Evolutionary conservation across 148 eudicot species (phyloP).

Genomic region (Polygonum aviculare): DNA sequence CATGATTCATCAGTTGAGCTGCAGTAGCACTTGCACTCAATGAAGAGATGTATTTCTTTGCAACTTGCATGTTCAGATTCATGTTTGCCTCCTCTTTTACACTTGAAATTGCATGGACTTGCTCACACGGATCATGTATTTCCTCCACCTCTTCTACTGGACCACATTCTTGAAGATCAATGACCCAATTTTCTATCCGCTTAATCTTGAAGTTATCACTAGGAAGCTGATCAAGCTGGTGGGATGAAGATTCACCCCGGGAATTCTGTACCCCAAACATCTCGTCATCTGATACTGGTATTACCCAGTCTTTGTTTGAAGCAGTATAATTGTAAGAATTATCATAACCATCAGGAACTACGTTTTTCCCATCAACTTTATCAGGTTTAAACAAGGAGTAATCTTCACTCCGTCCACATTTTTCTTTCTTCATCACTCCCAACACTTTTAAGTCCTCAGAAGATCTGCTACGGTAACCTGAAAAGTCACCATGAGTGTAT

Average conservation of each 20-base stretch:
- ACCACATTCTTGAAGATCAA: conserved; percentile 54
- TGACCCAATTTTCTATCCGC: conserved; percentile 76
- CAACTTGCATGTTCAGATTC: conserved; percentile 64
- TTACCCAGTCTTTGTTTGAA: conserved; percentile 74
- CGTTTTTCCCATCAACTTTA: conserved; percentile 29
- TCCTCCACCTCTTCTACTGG: conserved; percentile 48
- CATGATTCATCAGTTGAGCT: conserved; percentile 82
- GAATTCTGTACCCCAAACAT: conserved; percentile 15
- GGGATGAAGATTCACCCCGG: conserved; percentile 30
- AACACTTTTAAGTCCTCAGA: conserved; percentile 38
- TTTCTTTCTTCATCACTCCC: conserved; percentile 24
- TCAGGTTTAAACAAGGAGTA: conserved; percentile 19
- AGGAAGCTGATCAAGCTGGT: conserved; percentile 29
- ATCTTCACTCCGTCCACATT: conserved; percentile 19
- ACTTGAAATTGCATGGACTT: conserved; percentile 16
- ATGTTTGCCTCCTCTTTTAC: conserved; percentile 31
- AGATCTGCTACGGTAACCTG: conserved; percentile 31
- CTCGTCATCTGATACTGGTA: conserved; percentile 43
- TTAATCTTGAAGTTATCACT: conserved; percentile 45
- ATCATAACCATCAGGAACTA: conserved; percentile 32
- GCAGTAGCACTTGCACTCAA: conserved; percentile 51
- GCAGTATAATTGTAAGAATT: conserved; percentile 37
- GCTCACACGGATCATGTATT: conserved; percentile 14
- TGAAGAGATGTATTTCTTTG: conserved; percentile 71
- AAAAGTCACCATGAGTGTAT: conserved; percentile 7